Conservation (phyloP, 371 early-diverging fungal species). For the Chytridiales sp. region DNA sequence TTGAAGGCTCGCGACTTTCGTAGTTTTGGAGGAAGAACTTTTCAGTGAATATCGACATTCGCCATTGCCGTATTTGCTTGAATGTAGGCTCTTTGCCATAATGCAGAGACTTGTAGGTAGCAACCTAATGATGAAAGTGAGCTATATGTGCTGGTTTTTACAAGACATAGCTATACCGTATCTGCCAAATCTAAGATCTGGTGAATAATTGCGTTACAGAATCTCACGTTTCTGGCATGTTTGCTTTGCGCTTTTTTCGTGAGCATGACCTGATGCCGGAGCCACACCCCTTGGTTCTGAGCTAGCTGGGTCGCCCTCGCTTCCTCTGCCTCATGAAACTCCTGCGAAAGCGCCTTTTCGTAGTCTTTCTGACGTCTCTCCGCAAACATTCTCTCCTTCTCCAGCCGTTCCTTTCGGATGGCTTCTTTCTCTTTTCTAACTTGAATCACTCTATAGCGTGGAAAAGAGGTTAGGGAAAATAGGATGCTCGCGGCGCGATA, state of each 20-base stretch:
- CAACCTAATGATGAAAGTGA: slow-evolving; percentile 23
- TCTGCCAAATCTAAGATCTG: slow-evolving; percentile 46
- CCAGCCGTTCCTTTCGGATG: slow-evolving; percentile 47
- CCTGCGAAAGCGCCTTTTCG: slow-evolving; percentile 49
- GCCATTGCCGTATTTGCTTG: slow-evolving; percentile 45
- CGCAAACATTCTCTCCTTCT: slow-evolving; percentile 50
- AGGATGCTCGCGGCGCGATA: background rate
- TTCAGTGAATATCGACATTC: slow-evolving; percentile 36
- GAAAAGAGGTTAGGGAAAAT: background rate
- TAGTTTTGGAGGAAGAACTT: slow-evolving; percentile 25
- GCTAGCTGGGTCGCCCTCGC: slow-evolving; percentile 41
- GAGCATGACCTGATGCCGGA: slow-evolving; percentile 49
- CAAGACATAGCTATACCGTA: slow-evolving; percentile 40
- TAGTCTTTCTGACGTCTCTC: slow-evolving; percentile 50
- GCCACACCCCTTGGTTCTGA: slow-evolving; percentile 39
- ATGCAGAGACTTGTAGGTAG: slow-evolving; percentile 42
- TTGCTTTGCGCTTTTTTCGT: slow-evolving; percentile 34
- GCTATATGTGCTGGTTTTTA: too few relatives aligned
- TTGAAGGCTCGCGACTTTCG: slow-evolving; percentile 31
- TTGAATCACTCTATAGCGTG: slow-evolving; percentile 41
- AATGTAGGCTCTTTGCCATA: slow-evolving; percentile 40
- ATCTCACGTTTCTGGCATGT: slow-evolving; percentile 25
- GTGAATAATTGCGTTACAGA: slow-evolving; percentile 38
- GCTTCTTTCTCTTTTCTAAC: slow-evolving; percentile 54
- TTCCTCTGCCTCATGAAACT: slow-evolving; percentile 34